Evolutionary conservation across 2,329 filamentous ascomycete species (phyloP).

Genomic region (Monilinia fructigena): DNA sequence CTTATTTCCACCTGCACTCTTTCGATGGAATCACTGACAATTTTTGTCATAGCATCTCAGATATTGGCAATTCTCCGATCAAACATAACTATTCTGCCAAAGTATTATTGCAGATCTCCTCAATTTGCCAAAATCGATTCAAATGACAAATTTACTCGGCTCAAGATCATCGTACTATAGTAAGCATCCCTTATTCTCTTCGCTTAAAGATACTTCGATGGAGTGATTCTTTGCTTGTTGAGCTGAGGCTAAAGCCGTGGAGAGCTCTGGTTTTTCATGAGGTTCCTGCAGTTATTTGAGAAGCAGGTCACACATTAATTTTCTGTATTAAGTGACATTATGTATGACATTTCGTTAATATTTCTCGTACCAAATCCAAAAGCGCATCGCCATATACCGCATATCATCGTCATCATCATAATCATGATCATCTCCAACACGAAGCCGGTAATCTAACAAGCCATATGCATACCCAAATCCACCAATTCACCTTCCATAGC

Average conservation of each 20-base stretch:
- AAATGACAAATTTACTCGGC: neutral
- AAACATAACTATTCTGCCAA: neutral
- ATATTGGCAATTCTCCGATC: neutral
- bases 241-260: too few relatives aligned
- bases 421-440: neutral
- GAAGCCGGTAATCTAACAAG: slow-evolving; percentile 29
- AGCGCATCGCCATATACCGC: neutral
- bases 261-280: neutral
- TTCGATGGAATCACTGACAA: neutral
- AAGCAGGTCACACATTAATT: too few relatives aligned
- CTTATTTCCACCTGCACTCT: neutral
- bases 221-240: neutral
- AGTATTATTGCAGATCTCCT: neutral
- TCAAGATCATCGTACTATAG: too few relatives aligned
- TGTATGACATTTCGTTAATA: neutral
- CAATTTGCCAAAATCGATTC: neutral
- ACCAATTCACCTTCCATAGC: slow-evolving; percentile 26
- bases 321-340: neutral
- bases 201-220: slow-evolving; percentile 3
- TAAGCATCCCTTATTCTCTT: neutral
- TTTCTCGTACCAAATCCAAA: neutral
- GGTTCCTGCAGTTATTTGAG: neutral
- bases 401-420: neutral
- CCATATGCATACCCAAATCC: slow-evolving; percentile 33
- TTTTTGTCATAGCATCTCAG: neutral